Evolutionary conservation across 371 early-diverging fungal genomes (phyloP).

Genomic region (Chytridium lagenaria): DNA sequence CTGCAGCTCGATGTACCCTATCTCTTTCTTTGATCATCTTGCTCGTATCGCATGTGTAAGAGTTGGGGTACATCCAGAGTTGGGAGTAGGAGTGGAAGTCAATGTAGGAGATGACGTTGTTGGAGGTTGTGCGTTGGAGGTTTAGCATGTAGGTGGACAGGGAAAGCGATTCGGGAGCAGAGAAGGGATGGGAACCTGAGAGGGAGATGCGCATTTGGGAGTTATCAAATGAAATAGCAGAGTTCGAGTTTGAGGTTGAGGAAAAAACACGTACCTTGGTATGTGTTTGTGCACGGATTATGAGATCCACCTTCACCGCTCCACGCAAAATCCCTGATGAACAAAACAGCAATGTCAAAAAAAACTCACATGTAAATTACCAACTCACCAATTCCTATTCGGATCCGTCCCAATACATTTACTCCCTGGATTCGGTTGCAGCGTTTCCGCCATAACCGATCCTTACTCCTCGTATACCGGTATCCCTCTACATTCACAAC

Average conservation of each 20-base stretch:
- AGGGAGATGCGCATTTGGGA: too few relatives aligned
- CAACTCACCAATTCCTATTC: constrained; percentile 26
- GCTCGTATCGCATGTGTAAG: constrained; percentile 5
- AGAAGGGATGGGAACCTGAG: constrained; percentile 30
- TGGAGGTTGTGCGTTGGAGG: constrained; percentile 14
- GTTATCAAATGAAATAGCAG: too few relatives aligned
- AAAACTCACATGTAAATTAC: too few relatives aligned
- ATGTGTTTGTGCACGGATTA: constrained; percentile 22
- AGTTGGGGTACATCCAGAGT: constrained; percentile 34
- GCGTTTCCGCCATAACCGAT: constrained; percentile 51
- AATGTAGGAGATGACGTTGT: constrained; percentile 21
- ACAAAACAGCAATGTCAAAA: too few relatives aligned
- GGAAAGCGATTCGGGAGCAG: constrained; percentile 32
- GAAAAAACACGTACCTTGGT: not conserved
- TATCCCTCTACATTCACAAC: constrained; percentile 46
- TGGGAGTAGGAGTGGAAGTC: constrained; percentile 37
- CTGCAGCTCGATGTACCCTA: constrained; percentile 15
- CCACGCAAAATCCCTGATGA: constrained; percentile 40
- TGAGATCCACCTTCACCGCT: constrained; percentile 16
- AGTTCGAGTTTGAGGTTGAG: not conserved
- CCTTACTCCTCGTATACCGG: constrained; percentile 33
- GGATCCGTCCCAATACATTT: constrained; percentile 41
- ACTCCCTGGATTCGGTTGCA: constrained; percentile 23
- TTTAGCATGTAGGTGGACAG: constrained; percentile 18
- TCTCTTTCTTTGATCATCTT: constrained; percentile 24